Evolutionary conservation across 305 asterid species (phyloP), one percentile per base, ranked within the genome.

Genomic region (Solanum hybrid): DNA sequence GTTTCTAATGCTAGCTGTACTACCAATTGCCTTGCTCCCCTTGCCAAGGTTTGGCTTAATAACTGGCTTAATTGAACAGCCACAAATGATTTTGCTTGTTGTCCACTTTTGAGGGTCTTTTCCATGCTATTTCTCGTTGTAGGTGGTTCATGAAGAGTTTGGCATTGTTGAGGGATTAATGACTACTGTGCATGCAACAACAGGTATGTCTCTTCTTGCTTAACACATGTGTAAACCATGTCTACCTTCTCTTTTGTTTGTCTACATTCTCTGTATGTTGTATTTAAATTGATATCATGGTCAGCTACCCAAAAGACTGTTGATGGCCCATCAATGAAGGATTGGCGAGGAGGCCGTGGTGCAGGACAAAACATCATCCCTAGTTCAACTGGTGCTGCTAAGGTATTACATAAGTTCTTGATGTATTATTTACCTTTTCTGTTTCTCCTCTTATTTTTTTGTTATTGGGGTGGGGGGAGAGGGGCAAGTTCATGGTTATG

Each of bases 291-390:
- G 86, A n/a, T 87, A 34, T 90, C 84, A 78, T 92, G 89, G 90
- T 90, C 95, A 96, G 99, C 99, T 91, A 98, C 99, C 72, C 99
- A 98, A 90, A 96, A 98, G 95, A 95, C 99, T 31, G 99, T 98
- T 80, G 99, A 98, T 91, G 99, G 99, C 42, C 98, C 99, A 89
- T 98, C 99, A 40, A 96, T 89, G 99, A 98, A 98, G 93, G 99
- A 98, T 91, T 98, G 99, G 99, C 90, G 99, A 26, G 99, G 99
- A 90, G 99, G 99, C 78, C 98, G 99, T 81, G 99, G 99, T 90
- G 99, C 99, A 82, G 97, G 94, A 27, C 99, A 98, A 92, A 98
- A 98, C 91, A 98, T 98, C 92, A 98, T 98, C 89, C 99, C 99
- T 71, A 98, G 99, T 91, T 98, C 99, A 75, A 98, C 99, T 91